phyloP scores from a whole-genome alignment of 495 filamentous ascomycete species.

The Elasticomyces elasticus region DNA sequence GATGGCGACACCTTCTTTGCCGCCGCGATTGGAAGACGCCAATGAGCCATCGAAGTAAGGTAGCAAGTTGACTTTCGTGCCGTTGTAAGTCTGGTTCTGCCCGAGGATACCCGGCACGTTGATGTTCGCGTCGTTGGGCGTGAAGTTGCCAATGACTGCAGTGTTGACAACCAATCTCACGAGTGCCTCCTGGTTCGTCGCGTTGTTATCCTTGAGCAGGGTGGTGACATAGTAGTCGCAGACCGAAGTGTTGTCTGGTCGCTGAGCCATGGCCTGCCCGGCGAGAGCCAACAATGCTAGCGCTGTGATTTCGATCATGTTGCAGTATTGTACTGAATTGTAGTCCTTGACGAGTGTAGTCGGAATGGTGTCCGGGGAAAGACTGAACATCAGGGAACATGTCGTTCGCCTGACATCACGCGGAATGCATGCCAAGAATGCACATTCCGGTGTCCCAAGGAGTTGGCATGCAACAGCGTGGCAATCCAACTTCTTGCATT shows the following conservation, averaged over 20 bases:
- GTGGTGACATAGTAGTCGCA: slow-evolving; percentile 48
- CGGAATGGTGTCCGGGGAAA: background rate
- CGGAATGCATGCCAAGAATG: slow-evolving; percentile 3
- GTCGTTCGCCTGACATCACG: background rate
- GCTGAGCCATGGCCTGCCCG: background rate
- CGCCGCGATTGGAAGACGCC: slow-evolving; percentile 37
- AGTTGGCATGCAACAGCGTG: background rate
- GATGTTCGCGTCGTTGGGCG: slow-evolving; percentile 31
- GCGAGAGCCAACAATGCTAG: background rate
- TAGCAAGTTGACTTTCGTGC: slow-evolving; percentile 40
- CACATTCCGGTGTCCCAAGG: slow-evolving; percentile 5
- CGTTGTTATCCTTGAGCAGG: slow-evolving; percentile 43
- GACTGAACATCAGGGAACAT: background rate
- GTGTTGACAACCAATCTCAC: slow-evolving; percentile 47
- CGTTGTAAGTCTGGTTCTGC: slow-evolving; percentile 32
- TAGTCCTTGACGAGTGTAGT: background rate
- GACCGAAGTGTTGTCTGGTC: slow-evolving; percentile 34
- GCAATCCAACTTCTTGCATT: background rate
- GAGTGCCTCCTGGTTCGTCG: slow-evolving; percentile 42
- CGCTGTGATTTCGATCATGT: background rate
- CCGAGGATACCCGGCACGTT: slow-evolving; percentile 45
- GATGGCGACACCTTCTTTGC: background rate
- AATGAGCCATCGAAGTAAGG: slow-evolving; percentile 45
- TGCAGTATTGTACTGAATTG: background rate
- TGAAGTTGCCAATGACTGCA: slow-evolving; percentile 48